Evolutionary conservation across 2,329 filamentous ascomycete species (phyloP).

Genomic region (Sporothrix schenckii): DNA sequence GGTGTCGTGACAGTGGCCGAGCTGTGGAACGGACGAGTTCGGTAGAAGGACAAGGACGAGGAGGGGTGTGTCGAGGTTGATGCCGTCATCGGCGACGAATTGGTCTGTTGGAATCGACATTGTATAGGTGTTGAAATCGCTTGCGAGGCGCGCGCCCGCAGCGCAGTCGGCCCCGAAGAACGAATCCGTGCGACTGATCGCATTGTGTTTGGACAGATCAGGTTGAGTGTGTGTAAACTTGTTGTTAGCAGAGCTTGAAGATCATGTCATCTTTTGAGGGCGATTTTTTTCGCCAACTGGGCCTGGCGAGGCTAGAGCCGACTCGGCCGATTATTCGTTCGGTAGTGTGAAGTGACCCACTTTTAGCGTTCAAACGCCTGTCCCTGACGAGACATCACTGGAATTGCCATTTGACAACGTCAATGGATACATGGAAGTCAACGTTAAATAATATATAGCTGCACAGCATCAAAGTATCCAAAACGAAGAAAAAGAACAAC

Average conservation of each 20-base stretch:
- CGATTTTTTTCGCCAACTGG: constrained; percentile 27
- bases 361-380: constrained; percentile 19
- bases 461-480: constrained; percentile 18
- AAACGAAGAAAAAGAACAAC: background rate
- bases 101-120: background rate
- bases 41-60: background rate
- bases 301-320: background rate
- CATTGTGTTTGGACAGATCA: background rate
- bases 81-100: background rate
- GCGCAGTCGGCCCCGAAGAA: constrained; percentile 20
- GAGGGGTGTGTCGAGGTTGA: background rate
- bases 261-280: constrained; percentile 18
- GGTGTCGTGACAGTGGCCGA: background rate
- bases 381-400: background rate
- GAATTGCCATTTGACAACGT: too few species aligned
- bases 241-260: background rate
- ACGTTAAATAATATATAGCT: background rate
- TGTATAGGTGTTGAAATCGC: background rate
- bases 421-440: background rate
- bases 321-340: constrained; percentile 10
- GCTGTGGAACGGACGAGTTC: background rate
- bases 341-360: background rate
- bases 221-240: background rate
- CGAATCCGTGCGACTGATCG: constrained; percentile 25
- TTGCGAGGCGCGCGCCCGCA: background rate